Conservation (phyloP, 2,329 filamentous ascomycete species). For the Claviceps purpurea region DNA sequence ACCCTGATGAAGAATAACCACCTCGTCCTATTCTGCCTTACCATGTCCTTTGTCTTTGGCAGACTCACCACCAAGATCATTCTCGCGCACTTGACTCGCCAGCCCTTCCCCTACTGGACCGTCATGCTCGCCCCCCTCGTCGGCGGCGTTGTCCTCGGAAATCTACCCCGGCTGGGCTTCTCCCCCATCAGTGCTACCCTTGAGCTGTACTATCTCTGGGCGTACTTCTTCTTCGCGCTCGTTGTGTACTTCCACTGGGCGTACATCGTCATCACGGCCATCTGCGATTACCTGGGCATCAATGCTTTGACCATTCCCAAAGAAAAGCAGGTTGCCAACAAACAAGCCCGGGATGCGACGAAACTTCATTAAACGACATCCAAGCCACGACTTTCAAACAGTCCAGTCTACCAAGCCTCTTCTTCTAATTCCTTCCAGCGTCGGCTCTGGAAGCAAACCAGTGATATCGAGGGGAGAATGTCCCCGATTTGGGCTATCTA, state of each 20-base stretch:
- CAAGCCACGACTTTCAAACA: too few relatives aligned
- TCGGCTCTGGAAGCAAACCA: too few relatives aligned
- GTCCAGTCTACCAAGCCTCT: too few relatives aligned
- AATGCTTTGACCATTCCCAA: constrained; percentile 78
- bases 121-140: constrained; percentile 78
- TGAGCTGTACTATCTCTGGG: constrained; percentile 72
- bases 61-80: constrained; percentile 99
- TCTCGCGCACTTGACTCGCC: constrained; percentile 80
- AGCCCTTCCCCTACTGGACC: constrained; percentile 96
- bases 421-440: too few relatives aligned
- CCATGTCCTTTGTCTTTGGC: constrained; percentile 93
- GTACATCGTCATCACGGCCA: constrained; percentile 75
- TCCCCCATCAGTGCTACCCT: constrained; percentile 47
- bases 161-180: constrained; percentile 66
- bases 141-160: constrained; percentile 69
- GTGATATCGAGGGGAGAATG: too few relatives aligned
- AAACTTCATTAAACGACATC: constrained; percentile 18
- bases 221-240: constrained; percentile 69
- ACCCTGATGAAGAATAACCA: constrained; percentile 71
- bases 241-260: constrained; percentile 93
- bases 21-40: constrained; percentile 81
- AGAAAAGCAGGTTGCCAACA: constrained; percentile 45
- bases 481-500: too few relatives aligned
- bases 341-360: constrained; percentile 26
- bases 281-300: constrained; percentile 86